Conservation (phyloP, 2,329 filamentous ascomycete species). For the Alternaria ventricosa region DNA sequence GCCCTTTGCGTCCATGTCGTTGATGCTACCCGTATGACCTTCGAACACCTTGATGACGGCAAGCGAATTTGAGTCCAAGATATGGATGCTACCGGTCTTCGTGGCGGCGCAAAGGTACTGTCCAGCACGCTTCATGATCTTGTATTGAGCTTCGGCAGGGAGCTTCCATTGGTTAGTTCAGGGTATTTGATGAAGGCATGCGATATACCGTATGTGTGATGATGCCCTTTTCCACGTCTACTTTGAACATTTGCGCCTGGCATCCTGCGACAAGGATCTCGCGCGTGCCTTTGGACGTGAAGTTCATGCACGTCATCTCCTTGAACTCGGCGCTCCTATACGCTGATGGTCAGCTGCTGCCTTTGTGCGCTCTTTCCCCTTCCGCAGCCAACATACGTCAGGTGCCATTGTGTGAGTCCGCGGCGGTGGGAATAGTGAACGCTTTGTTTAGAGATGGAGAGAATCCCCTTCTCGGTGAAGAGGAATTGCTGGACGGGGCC, state of each 20-base stretch:
- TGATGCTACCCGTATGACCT: slow-evolving; percentile 86
- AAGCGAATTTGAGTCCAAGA: slow-evolving; percentile 81
- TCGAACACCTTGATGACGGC: slow-evolving; percentile 85
- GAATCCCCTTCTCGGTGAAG: slow-evolving; percentile 87
- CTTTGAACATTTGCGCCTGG: slow-evolving; percentile 83
- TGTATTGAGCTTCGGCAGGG: slow-evolving; percentile 77
- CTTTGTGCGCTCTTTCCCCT: not conserved
- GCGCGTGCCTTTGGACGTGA: slow-evolving; percentile 81
- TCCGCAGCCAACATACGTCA: slow-evolving; percentile 62
- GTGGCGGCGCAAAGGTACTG: slow-evolving; percentile 94
- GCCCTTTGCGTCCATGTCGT: slow-evolving; percentile 96
- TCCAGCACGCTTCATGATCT: slow-evolving; percentile 84
- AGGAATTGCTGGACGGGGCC: slow-evolving; percentile 85
- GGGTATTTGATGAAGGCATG: not conserved
- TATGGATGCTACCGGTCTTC: slow-evolving; percentile 79
- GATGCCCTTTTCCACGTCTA: slow-evolving; percentile 65
- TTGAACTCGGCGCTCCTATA: slow-evolving; percentile 75
- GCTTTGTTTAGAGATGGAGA: slow-evolving; percentile 81
- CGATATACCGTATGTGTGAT: slow-evolving; percentile 50
- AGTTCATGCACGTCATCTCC: slow-evolving; percentile 93
- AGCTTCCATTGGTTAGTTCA: slow-evolving; percentile 56
- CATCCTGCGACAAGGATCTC: slow-evolving; percentile 88
- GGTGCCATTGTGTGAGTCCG: slow-evolving; percentile 86
- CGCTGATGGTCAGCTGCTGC: slow-evolving; percentile 23
- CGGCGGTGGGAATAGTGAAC: slow-evolving; percentile 87